Percentiles rank a stretch among this genome's conserved stretches.
phyloP scores from a whole-genome alignment of 768 basidiomycete genomes.

The Boletus patriciae region DNA sequence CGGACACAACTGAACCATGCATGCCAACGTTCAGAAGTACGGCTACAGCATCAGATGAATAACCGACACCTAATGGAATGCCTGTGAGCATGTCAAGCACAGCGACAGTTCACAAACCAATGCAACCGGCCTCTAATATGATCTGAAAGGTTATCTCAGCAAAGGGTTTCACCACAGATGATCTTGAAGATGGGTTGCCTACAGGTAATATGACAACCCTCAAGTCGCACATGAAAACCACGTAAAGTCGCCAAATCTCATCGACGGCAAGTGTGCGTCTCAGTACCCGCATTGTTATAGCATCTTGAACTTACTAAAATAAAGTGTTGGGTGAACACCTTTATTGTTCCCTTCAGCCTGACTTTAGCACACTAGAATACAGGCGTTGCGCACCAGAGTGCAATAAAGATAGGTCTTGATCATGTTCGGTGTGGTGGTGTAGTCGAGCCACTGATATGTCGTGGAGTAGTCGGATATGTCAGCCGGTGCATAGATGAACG shows the following conservation, averaged over 20 bases:
- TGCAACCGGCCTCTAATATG: not conserved
- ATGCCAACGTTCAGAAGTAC: not conserved
- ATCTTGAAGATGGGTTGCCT: not conserved
- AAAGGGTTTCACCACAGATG: not conserved
- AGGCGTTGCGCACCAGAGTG: not conserved
- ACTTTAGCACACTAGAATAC: not conserved
- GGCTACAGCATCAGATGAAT: not conserved
- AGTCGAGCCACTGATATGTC: constrained; percentile 5
- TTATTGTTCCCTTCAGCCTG: not conserved
- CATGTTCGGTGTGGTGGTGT: not conserved
- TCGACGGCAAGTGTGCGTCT: not conserved
- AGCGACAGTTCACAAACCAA: not conserved
- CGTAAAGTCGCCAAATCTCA: constrained; percentile 9
- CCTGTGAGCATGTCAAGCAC: not conserved
- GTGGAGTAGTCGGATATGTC: not conserved
- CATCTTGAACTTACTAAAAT: not conserved
- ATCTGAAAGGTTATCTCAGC: not conserved
- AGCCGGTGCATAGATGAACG: not conserved
- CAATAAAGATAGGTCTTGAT: not conserved
- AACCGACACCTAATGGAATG: not conserved
- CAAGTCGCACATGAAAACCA: not conserved
- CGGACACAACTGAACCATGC: not conserved
- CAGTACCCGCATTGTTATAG: not conserved
- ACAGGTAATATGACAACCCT: not conserved
- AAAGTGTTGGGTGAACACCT: not conserved